phyloP scores from a whole-genome alignment of 148 eudicot genomes.

The Fagopyrum homotropicum region DNA sequence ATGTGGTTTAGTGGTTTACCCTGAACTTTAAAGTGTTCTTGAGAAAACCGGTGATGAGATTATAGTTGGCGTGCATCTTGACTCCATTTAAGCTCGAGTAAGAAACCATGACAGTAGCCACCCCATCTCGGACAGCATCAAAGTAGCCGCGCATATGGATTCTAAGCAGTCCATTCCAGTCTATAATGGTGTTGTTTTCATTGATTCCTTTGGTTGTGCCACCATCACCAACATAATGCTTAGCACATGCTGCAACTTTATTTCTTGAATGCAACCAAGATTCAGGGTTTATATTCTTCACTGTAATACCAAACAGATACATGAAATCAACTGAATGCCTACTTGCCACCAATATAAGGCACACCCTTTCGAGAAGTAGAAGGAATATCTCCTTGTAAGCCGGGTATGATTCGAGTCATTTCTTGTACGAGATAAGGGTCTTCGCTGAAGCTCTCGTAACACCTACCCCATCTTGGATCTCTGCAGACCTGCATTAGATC shows the following conservation, averaged over 20 bases:
- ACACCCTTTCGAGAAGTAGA: background rate
- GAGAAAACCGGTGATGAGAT: slow-evolving; percentile 11
- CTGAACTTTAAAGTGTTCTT: slow-evolving; percentile 11
- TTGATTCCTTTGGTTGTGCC: slow-evolving; percentile 10
- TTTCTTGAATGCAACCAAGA: background rate
- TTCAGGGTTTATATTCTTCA: background rate
- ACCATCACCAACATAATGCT: slow-evolving; percentile 13
- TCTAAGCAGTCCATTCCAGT: slow-evolving; percentile 9
- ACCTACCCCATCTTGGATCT: slow-evolving; percentile 16
- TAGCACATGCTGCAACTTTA: slow-evolving; percentile 11
- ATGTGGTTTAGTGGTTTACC: background rate
- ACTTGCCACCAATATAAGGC: slow-evolving; percentile 7
- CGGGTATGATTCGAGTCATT: slow-evolving; percentile 9
- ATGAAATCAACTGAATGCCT: background rate
- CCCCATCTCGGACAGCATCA: background rate
- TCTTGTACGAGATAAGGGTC: slow-evolving; percentile 7
- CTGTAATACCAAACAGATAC: background rate
- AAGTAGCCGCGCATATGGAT: slow-evolving; percentile 8
- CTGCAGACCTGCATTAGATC: slow-evolving; percentile 9
- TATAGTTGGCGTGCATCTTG: slow-evolving; percentile 10
- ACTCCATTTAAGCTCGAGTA: slow-evolving; percentile 6
- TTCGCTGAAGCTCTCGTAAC: slow-evolving; percentile 13
- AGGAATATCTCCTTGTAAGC: slow-evolving; percentile 12
- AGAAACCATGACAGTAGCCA: slow-evolving; percentile 9
- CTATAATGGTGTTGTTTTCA: slow-evolving; percentile 8